Conservation (phyloP, 371 early-diverging fungal genomes). For the Rhizopus stolonifer region DNA sequence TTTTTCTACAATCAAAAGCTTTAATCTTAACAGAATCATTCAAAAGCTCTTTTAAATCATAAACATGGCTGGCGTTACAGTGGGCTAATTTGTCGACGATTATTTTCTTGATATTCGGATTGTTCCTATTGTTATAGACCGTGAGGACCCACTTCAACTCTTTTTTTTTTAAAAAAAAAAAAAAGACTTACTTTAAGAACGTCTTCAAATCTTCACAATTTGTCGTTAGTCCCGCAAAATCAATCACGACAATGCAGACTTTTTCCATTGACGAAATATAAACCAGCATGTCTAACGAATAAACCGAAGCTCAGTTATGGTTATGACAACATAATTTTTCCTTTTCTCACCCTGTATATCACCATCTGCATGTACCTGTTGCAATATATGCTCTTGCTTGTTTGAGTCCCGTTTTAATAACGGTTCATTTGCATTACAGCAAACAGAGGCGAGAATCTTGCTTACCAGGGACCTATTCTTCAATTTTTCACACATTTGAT, state of each 20-base stretch:
- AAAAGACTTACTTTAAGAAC: constrained; percentile 13
- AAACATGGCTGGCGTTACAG: constrained; percentile 14
- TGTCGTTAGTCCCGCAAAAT: constrained; percentile 20
- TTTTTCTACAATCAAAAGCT: constrained; percentile 11
- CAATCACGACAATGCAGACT: constrained; percentile 19
- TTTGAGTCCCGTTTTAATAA: constrained; percentile 12
- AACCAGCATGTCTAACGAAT: constrained; percentile 15
- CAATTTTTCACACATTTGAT: constrained; percentile 6
- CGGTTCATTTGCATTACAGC: constrained; percentile 9
- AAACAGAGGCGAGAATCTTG: constrained; percentile 5
- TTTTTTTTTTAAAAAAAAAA: constrained; percentile 11
- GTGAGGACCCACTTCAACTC: constrained; percentile 11
- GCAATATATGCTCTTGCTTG: constrained; percentile 5
- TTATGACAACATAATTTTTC: constrained; percentile 7
- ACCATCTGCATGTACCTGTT: constrained; percentile 12
- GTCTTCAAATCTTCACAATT: constrained; percentile 19
- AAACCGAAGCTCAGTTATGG: constrained; percentile 9
- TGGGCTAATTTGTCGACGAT: constrained; percentile 11
- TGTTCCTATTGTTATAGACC: constrained; percentile 14
- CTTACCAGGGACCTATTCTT: constrained; percentile 6
- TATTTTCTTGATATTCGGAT: constrained; percentile 17
- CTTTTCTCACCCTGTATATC: constrained; percentile 12
- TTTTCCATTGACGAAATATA: constrained; percentile 10
- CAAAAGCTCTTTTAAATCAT: constrained; percentile 14
- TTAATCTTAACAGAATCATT: constrained; percentile 16